Evolutionary conservation across 2,329 filamentous ascomycete species (phyloP).

Genomic region (Microcyclospora tardicrescens): DNA sequence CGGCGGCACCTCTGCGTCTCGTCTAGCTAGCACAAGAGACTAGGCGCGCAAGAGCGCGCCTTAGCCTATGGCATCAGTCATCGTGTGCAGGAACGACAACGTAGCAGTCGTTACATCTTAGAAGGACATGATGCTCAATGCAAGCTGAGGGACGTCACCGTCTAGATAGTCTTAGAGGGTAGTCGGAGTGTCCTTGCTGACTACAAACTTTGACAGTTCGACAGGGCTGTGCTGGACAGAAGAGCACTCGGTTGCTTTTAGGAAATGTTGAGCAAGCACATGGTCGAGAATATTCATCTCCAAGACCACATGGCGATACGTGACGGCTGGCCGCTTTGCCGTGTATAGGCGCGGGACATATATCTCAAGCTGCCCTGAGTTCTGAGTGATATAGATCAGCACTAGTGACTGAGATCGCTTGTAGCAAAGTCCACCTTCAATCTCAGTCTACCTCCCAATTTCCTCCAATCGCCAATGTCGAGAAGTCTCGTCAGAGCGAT

Average conservation of each 20-base stretch:
- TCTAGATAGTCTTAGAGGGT: conserved; percentile 30
- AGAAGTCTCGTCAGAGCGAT: conserved; percentile 1
- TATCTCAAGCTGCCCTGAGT: neutral
- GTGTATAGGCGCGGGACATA: neutral
- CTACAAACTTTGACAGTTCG: neutral
- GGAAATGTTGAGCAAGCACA: neutral
- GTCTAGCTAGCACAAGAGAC: conserved; percentile 33
- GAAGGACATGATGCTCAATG: conserved; percentile 38
- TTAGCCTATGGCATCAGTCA: conserved; percentile 36
- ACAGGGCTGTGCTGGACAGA: neutral
- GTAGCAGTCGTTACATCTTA: conserved; percentile 37
- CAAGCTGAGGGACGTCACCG: conserved; percentile 34
- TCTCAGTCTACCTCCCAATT: conserved; percentile 1
- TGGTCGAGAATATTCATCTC: neutral
- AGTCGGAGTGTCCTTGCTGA: neutral
- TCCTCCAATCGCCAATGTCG: conserved; percentile 1
- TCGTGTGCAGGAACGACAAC: conserved; percentile 35
- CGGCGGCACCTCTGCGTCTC: conserved; percentile 29
- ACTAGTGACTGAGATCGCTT: no score
- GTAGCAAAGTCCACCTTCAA: no score
- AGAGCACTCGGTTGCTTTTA: neutral
- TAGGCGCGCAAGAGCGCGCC: conserved; percentile 33
- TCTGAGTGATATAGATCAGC: no score
- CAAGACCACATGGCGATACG: neutral
- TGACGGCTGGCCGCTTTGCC: neutral